Evolutionary conservation across 352 stramenopile species (phyloP).

Genomic region (Pythium dissotocum): DNA sequence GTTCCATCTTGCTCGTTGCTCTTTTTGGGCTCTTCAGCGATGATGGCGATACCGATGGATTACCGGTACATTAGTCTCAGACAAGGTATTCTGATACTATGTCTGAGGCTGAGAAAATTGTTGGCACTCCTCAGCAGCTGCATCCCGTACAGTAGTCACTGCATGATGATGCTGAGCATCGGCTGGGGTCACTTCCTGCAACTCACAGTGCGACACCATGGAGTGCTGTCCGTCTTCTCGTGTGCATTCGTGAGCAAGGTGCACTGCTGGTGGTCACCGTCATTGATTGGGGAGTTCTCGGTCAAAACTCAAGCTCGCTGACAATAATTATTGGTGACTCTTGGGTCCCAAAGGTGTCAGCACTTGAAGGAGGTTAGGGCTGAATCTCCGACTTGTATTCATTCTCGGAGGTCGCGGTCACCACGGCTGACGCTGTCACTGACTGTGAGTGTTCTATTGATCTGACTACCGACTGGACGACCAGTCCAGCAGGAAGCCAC

Average conservation of each 20-base stretch:
- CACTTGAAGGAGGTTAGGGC: neutral
- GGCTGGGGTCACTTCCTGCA: too few species aligned
- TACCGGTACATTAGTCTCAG: neutral
- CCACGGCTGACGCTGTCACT: neutral
- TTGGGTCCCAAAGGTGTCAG: neutral
- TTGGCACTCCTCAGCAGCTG: neutral
- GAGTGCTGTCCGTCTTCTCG: too few species aligned
- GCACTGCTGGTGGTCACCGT: too few species aligned
- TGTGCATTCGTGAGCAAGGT: too few species aligned
- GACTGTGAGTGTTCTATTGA: neutral
- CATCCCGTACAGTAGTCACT: neutral
- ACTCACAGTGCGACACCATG: too few species aligned
- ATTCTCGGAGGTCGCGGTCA: neutral
- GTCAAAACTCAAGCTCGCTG: too few species aligned
- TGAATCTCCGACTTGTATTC: neutral
- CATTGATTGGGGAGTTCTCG: too few species aligned
- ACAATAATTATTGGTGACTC: slow-evolving; percentile 2
- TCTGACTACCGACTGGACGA: slow-evolving; percentile 4
- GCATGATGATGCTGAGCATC: too few species aligned
- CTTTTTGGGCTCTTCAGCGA: neutral
- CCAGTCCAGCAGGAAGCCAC: slow-evolving; percentile 2
- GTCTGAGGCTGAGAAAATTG: neutral
- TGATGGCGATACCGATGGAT: neutral
- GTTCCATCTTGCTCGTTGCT: neutral
- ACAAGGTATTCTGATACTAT: neutral